These are phyloP conservation scores for Spergularia marina DNA, from an alignment of 148 eudicot genomes.

Conservation along the genomic window DNA sequence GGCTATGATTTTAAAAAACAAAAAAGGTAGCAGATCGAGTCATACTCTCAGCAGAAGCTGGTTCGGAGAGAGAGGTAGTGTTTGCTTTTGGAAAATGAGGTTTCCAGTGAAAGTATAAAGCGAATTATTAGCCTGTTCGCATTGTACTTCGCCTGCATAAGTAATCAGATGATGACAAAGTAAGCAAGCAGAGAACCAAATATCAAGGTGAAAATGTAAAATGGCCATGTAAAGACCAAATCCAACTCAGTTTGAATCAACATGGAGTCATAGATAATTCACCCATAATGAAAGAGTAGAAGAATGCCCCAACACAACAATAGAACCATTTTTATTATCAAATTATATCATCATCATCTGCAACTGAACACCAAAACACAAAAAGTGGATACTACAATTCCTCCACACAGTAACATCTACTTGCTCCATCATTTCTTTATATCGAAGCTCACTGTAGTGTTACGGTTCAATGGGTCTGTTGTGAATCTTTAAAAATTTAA, in stretches of 20 bases:
- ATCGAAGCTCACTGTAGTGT: not conserved
- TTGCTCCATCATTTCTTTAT: not conserved
- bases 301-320: not conserved
- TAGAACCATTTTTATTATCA: not conserved
- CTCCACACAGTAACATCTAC: not conserved
- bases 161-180: slow-evolving; percentile 6
- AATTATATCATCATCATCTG: not conserved
- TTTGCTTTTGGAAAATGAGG: slow-evolving; percentile 79
- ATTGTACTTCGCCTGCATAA: slow-evolving; percentile 81
- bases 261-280: not conserved
- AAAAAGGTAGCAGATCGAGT: slow-evolving; percentile 11
- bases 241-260: not conserved
- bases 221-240: not conserved
- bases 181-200: slow-evolving; percentile 20
- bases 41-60: slow-evolving; percentile 89
- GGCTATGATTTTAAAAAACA: not conserved
- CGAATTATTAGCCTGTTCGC: slow-evolving; percentile 98
- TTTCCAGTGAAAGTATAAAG: slow-evolving; percentile 96
- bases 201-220: not conserved
- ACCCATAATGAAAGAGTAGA: slow-evolving; percentile 6
- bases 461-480: not conserved
- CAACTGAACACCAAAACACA: not conserved
- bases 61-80: slow-evolving; percentile 84
- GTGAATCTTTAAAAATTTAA: not conserved
- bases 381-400: not conserved